These are phyloP conservation scores for Erodium maritimum DNA, from an alignment of 345 rosid species.

Conservation along the genomic window DNA sequence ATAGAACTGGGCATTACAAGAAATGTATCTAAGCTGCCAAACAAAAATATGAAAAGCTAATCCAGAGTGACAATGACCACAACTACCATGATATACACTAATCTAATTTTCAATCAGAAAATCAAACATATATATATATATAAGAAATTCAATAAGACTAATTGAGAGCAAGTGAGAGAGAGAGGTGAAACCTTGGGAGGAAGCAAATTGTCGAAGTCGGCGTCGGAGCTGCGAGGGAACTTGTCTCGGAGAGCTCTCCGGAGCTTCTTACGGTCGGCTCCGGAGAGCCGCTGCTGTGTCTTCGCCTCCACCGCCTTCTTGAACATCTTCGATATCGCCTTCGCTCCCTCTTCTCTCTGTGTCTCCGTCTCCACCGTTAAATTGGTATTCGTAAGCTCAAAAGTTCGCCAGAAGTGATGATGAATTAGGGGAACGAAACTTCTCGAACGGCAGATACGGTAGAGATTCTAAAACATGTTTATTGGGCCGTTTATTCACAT, in stretches of 20 bases:
- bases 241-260: conserved; percentile 51
- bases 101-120: neutral
- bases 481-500: too few species aligned
- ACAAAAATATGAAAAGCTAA: neutral
- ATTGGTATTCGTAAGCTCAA: too few species aligned
- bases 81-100: too few species aligned
- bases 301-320: conserved; percentile 88
- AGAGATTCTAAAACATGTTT: too few species aligned
- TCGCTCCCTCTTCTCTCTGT: neutral
- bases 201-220: conserved; percentile 56
- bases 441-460: too few species aligned
- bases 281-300: conserved; percentile 86
- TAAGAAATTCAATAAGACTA: neutral
- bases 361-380: too few species aligned
- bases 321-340: conserved; percentile 37
- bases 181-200: conserved; percentile 61
- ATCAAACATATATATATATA: too few species aligned
- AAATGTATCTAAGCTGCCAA: neutral
- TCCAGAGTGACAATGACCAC: too few species aligned
- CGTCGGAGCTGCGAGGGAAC: conserved; percentile 59
- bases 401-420: too few species aligned
- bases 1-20: neutral
- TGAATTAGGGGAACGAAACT: too few species aligned
- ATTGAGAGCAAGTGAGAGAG: neutral
- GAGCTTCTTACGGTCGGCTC: conserved; percentile 88